These are phyloP conservation scores for Tillandsia fasciculata DNA, from an alignment of 176 grass and related monocot species.

Conservation along the genomic window DNA sequence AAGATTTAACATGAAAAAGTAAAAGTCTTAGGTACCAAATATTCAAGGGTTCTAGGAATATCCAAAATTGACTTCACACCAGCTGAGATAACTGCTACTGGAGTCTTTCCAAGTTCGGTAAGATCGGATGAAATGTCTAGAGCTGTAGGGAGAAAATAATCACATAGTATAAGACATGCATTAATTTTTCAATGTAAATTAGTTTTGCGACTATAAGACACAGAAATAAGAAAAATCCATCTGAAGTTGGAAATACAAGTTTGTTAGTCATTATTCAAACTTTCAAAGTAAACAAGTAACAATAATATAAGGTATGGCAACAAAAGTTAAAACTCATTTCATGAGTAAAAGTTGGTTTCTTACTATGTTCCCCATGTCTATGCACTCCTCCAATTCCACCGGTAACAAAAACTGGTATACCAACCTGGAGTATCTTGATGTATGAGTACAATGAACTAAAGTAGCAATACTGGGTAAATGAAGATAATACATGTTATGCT, in stretches of 20 bases:
- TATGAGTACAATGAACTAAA: background rate
- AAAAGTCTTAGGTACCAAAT: conserved; percentile 39
- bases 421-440: conserved; percentile 42
- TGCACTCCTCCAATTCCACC: conserved; percentile 81
- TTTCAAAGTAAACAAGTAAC: background rate
- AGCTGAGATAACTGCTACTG: conserved; percentile 73
- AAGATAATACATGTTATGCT: background rate
- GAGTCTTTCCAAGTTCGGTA: conserved; percentile 89
- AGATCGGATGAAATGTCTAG: conserved; percentile 96
- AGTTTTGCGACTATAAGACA: background rate
- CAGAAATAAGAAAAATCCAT: too few relatives aligned
- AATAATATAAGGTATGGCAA: background rate
- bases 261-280: background rate
- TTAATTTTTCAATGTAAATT: background rate
- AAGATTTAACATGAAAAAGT: background rate
- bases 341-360: conserved; percentile 10
- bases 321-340: background rate
- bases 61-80: conserved; percentile 98
- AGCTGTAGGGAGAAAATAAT: conserved; percentile 42
- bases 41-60: conserved; percentile 79
- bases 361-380: conserved; percentile 82
- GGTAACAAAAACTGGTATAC: conserved; percentile 84
- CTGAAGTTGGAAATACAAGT: background rate
- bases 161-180: background rate
- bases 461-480: background rate